Evolutionary conservation across 768 basidiomycete genomes (phyloP), one percentile per base, ranked within the genome.

Genomic region (Albatrellus ellisii): DNA sequence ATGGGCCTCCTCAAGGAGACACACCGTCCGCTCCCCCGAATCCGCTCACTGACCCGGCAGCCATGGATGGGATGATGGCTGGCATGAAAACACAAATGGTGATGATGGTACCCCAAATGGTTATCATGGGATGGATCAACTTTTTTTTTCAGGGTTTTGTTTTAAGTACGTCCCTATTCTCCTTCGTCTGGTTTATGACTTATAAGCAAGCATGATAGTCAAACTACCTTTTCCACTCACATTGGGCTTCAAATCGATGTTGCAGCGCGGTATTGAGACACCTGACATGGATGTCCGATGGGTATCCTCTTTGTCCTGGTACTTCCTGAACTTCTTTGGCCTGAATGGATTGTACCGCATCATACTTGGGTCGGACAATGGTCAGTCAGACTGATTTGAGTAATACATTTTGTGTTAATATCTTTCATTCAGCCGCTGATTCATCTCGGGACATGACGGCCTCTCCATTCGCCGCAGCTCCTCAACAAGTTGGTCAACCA

Each of bases 41-140:
- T 53, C 87, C 91, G 0, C 70, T 97, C 58, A 73, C 75, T 10
- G 94, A 97, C 66, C 88, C 89, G 6, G 75, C 75, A 38, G 79
- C 81, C 34, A 94, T 98, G 90, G 94, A 97, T 50, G 87, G 86
- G 28, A 92, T 97, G 89, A 94, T 97, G 91, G 74, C 89, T 9
- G 88, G 88, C 26, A 86, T 99, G 82, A 97, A 97, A 69, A 97
- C 94, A 15, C 95, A 99, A 62, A 89, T 88, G 73, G 90, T 97
- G 37, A 92, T 95, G 86, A 97, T 98, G 86, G 84, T 94, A 11
- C 88, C 86, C 14, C 86, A 98, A 62, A 97, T 97, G 84, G 72
- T 95, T 46, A 89, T 98, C 52, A 98, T 98, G 94, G 92, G 91
- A 39, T 98, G 94, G 87, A 97, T 99, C 64, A 97, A 91, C 61